These are phyloP conservation scores for Clavulina sp. DNA, from an alignment of 768 basidiomycete species.

Conservation along the genomic window DNA sequence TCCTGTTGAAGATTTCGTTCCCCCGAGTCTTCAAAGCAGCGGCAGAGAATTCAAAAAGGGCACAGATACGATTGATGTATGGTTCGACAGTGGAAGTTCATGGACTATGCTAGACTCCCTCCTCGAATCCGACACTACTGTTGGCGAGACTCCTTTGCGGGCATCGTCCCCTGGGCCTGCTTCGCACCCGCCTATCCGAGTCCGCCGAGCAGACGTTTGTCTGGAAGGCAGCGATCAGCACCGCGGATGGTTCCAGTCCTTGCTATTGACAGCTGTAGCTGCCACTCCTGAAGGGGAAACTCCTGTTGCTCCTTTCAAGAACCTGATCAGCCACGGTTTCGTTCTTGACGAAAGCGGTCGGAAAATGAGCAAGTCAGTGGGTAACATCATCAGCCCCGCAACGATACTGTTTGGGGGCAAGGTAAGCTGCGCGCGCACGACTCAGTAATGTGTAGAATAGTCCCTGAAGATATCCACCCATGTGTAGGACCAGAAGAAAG, in stretches of 20 bases:
- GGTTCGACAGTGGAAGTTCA: conserved; percentile 94
- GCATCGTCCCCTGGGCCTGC: conserved; percentile 11
- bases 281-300: conserved; percentile 21
- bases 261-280: conserved; percentile 65
- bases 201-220: conserved; percentile 56
- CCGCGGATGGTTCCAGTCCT: conserved; percentile 97
- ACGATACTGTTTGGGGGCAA: conserved; percentile 59
- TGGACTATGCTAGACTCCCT: conserved; percentile 57
- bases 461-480: neutral
- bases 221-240: conserved; percentile 96
- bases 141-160: conserved; percentile 13
- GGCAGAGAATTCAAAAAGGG: conserved; percentile 51
- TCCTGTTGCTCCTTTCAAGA: conserved; percentile 42
- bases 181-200: neutral
- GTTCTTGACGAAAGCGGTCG: conserved; percentile 77
- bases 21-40: conserved; percentile 30
- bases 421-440: conserved; percentile 24
- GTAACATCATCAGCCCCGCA: conserved; percentile 79
- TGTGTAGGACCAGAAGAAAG: conserved; percentile 41
- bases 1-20: conserved; percentile 64
- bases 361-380: conserved; percentile 95
- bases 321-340: conserved; percentile 91
- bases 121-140: conserved; percentile 13
- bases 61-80: conserved; percentile 95
- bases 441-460: neutral